Base-by-base conservation (phyloP, 257 asterid species). In the Jacaranda mimosifolia region DNA sequence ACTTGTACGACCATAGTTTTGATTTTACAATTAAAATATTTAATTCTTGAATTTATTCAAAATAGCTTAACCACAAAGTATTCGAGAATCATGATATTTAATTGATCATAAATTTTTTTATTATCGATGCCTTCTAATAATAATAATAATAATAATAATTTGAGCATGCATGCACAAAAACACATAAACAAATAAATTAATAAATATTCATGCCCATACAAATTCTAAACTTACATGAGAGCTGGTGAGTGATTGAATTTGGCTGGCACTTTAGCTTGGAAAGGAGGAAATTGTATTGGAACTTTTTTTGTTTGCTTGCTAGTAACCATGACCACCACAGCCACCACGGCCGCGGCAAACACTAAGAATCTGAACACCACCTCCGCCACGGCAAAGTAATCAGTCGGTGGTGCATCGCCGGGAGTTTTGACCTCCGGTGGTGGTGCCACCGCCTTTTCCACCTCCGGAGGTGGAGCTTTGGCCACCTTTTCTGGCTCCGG, bases 171-270 rank as follows among this genome's bases (percentile, higher is more conserved):
- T 4, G 38, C 38, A 57, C 36, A 57, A 6, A 56, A 9, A 19
- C 5, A 36, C 10, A 4, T 4, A n/a, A 1, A 17, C 40, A 64
- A 4, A 26, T 10, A 68, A 12, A 14, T 57, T 26, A 26, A 26
- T 26, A 26, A 15, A 18, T 57, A 6, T 19, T 4, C 13, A 17
- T 51, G 1, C 7, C 19, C 14, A 55, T 18, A 43, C 53, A 35
- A 3, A 67, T 17, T n/a, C n/a, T 15, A 1, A 73, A 82, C 94
- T 87, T 79, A 92, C 97, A 93, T 76, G 79, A 89, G 68, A 36
- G 96, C 89, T 8, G 97, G 93, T 1, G 94, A 89, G 11, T 91
- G 71, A 52, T 63, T 82, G 79, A 89, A 93, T 79, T 91, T 86
- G 35, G 93, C 92, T 18, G 76, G 1, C 7, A 77, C 8, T 3